A percentile compares a stretch with the other conserved stretches of the same genome.
Conservation (phyloP, 2,329 filamentous ascomycete genomes). For the Penicillium crustosum region DNA sequence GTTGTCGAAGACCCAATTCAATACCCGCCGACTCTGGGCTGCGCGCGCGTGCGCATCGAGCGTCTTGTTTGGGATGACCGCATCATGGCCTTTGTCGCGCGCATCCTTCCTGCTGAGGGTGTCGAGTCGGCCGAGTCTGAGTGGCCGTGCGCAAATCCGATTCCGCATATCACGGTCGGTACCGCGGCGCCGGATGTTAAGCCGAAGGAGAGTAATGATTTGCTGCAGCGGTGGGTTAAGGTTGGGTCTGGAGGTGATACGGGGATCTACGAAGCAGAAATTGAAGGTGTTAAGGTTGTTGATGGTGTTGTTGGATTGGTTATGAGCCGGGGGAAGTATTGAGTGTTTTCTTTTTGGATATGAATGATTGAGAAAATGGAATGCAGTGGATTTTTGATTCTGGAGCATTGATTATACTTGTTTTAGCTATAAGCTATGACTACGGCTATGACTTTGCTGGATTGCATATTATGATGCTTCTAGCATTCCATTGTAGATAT, state of each 20-base stretch:
- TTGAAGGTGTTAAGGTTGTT: constrained; percentile 57
- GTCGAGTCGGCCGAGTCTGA: constrained; percentile 41
- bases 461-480: not conserved
- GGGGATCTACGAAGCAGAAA: constrained; percentile 55
- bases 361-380: constrained; percentile 11
- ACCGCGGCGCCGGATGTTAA: constrained; percentile 74
- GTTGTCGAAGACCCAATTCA: constrained; percentile 24
- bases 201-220: constrained; percentile 88
- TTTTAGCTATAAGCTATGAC: not conserved
- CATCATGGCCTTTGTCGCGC: constrained; percentile 87
- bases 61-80: constrained; percentile 77
- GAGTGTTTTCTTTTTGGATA: not conserved
- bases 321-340: constrained; percentile 36
- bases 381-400: not conserved
- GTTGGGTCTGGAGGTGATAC: constrained; percentile 51
- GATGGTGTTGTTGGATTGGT: constrained; percentile 56
- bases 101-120: constrained; percentile 52
- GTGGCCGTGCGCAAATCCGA: constrained; percentile 71
- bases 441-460: not conserved
- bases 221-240: constrained; percentile 74
- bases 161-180: constrained; percentile 87
- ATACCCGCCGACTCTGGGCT: constrained; percentile 35
- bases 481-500: not conserved
- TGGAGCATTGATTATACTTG: not conserved
- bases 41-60: constrained; percentile 55